These are phyloP conservation scores for Tricholomella constricta DNA, from an alignment of 768 basidiomycete species.

Conservation along the genomic window DNA sequence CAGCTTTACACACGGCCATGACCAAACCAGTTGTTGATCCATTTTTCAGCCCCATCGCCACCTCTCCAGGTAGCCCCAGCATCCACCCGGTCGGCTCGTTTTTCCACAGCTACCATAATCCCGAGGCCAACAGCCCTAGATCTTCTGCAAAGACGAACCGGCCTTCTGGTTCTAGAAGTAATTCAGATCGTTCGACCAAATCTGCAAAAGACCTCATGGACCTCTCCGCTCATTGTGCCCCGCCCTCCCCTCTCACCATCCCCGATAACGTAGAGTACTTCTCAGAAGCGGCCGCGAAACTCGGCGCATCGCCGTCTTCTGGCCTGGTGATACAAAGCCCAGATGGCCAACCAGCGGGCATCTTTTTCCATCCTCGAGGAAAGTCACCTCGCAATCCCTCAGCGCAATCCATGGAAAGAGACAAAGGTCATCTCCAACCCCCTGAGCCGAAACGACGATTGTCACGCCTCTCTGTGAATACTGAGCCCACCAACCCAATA, in stretches of 20 bases:
- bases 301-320: conserved; percentile 77
- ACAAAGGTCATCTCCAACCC: conserved; percentile 38
- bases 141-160: conserved; percentile 46
- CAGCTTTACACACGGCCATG: conserved; percentile 88
- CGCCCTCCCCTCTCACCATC: conserved; percentile 72
- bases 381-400: conserved; percentile 39
- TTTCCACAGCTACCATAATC: conserved; percentile 39
- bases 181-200: conserved; percentile 62
- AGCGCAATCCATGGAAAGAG: conserved; percentile 48
- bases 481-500: conserved; percentile 19
- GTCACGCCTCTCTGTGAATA: conserved; percentile 26
- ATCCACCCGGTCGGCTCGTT: conserved; percentile 42
- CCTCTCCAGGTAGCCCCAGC: conserved; percentile 82
- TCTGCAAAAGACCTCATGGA: conserved; percentile 49
- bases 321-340: conserved; percentile 91
- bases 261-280: conserved; percentile 82
- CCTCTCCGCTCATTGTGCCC: conserved; percentile 42
- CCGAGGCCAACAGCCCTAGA: conserved; percentile 31
- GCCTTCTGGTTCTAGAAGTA: conserved; percentile 54
- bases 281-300: conserved; percentile 62
- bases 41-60: conserved; percentile 93
- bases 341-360: conserved; percentile 92
- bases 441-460: conserved; percentile 26
- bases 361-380: conserved; percentile 86
- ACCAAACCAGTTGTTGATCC: conserved; percentile 88